Evolutionary conservation across 768 basidiomycete genomes (phyloP).

Genomic region (Mrakia hoshinonis): DNA sequence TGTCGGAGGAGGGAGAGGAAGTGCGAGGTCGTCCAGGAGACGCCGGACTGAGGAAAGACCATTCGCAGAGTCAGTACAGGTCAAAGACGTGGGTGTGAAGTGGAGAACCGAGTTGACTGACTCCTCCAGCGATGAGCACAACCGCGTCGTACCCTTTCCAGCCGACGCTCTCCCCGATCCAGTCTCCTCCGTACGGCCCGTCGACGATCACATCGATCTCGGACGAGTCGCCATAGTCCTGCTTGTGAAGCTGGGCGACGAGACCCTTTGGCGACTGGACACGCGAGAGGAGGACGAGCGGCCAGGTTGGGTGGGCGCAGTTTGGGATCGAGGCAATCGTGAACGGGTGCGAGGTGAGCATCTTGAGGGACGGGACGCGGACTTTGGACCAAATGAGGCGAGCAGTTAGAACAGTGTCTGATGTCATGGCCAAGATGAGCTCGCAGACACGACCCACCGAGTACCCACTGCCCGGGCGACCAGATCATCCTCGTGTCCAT

Average conservation of each 20-base stretch:
- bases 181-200: slow-evolving; percentile 1
- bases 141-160: not conserved
- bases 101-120: not conserved
- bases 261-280: not conserved
- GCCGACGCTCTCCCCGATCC: slow-evolving; percentile 1
- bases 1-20: not conserved
- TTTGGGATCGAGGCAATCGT: not conserved
- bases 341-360: not conserved
- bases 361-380: not conserved
- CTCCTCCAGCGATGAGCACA: not conserved
- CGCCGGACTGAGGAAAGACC: not conserved
- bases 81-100: not conserved
- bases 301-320: not conserved
- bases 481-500: slow-evolving; percentile 3
- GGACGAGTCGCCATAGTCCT: not conserved
- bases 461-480: not conserved
- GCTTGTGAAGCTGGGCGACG: not conserved
- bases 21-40: slow-evolving; percentile 2
- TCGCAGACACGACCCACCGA: not conserved
- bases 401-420: not conserved
- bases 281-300: not conserved
- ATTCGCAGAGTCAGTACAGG: not conserved
- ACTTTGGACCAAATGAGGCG: no score
- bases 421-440: not conserved
- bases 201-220: not conserved